phyloP scores from a whole-genome alignment of 768 basidiomycete genomes.

The Crassisporium funariophilum region DNA sequence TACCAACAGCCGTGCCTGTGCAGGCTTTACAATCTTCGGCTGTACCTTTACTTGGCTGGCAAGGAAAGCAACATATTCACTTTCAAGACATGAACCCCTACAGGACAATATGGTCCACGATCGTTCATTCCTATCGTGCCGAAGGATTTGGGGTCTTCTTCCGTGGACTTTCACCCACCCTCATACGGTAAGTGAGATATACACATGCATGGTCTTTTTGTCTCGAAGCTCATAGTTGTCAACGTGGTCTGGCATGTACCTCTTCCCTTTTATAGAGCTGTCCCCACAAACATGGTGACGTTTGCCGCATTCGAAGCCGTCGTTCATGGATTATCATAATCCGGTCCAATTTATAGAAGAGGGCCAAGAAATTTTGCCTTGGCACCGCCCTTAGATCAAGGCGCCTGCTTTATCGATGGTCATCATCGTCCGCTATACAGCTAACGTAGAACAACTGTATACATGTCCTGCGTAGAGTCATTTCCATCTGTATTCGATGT shows the following conservation, averaged over 20 bases:
- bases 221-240: background rate
- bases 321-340: conserved; percentile 38
- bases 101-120: conserved; percentile 58
- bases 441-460: no score
- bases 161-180: conserved; percentile 74
- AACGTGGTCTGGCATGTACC: no score
- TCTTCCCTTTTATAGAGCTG: conserved; percentile 48
- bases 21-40: conserved; percentile 1
- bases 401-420: no score
- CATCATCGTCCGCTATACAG: no score
- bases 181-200: conserved; percentile 62
- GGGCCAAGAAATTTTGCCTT: no score
- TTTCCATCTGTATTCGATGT: no score
- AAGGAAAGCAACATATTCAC: background rate
- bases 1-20: background rate
- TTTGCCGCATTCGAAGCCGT: conserved; percentile 74
- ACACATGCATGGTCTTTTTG: background rate
- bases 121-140: conserved; percentile 56
- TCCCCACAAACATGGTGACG: conserved; percentile 85
- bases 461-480: no score
- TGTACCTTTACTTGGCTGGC: conserved; percentile 13
- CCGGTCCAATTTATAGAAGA: no score
- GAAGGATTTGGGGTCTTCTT: conserved; percentile 77
- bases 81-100: conserved; percentile 49
- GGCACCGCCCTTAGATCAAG: no score